Evolutionary conservation across 2,329 filamentous ascomycete genomes (phyloP), one percentile per base, ranked within the genome.

Genomic region (Bipolaris cookei): DNA sequence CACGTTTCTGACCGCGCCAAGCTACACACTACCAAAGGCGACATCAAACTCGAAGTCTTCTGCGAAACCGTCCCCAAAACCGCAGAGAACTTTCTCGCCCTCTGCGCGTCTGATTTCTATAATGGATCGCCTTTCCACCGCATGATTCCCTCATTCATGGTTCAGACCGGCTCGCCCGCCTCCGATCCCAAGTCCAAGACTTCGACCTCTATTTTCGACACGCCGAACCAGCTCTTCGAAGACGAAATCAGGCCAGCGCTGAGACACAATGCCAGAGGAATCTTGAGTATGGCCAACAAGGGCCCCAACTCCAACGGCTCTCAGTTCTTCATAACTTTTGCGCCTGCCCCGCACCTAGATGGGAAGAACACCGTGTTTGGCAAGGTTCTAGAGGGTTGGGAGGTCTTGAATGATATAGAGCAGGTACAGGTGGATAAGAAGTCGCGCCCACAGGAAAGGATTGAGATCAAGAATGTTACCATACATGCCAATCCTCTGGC

Each of bases 1-100:
- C 10, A 10, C 5, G 20, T 10, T 25, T 3, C 45, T 54, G 20
- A 58, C 14, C 6, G 23, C 21, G 6, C 32, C 44, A 39, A 80
- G 66, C 84, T 99, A 13, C 92, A 97, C 78, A 99, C 95, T 47
- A 91, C 88, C 48, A 84, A 90, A 51, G 95, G 95, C 74, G 89
- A 95, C 78, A 84, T 99, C 75, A 99, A 98, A 80, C 86, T 98
- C 69, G 95, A 98, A 78, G 83, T 99, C 65, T 98, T 97, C 80
- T 98, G 94, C 81, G 92, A 97, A 76, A 89, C 90, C 67, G 92
- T 96, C 30, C 95, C 95, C 61, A 93, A 94, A 77, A 97, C 95
- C 0, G 90, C 92, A 62, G 91, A 97, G 80, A 96, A 96, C 81
- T 96, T 96, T 78, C 87, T 96, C 65, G 91, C 91, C 51, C 88